phyloP scores from a whole-genome alignment of 768 basidiomycete genomes.

The Rhizopogon salebrosus region DNA sequence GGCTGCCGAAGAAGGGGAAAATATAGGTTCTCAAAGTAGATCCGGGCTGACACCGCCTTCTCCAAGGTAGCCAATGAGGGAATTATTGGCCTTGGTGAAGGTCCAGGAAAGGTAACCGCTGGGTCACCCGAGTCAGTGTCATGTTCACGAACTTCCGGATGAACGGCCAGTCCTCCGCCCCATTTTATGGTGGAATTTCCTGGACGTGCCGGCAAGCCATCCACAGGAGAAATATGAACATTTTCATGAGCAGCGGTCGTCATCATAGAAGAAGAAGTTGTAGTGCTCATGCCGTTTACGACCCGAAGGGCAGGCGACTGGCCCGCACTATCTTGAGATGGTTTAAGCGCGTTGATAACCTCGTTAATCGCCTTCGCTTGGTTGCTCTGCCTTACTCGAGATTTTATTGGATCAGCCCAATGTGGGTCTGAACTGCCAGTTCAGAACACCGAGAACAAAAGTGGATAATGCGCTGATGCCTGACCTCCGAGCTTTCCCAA shows the following conservation, averaged over 20 bases:
- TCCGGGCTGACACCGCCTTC: constrained; percentile 85
- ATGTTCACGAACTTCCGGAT: constrained; percentile 62
- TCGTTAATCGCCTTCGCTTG: constrained; percentile 74
- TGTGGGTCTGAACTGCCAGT: constrained; percentile 58
- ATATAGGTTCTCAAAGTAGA: constrained; percentile 92
- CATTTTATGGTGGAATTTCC: constrained; percentile 59
- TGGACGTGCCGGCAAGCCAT: constrained; percentile 49
- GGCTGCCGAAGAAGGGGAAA: constrained; percentile 82
- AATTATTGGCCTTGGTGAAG: constrained; percentile 47
- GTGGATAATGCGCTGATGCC: constrained; percentile 17
- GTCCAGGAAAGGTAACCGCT: constrained; percentile 13
- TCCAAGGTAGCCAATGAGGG: constrained; percentile 91
- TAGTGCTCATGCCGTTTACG: constrained; percentile 70
- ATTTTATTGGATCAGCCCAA: constrained; percentile 88
- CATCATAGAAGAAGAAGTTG: constrained; percentile 67
- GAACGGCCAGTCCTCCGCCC: constrained; percentile 55
- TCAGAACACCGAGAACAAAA: constrained; percentile 13
- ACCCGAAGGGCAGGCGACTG: constrained; percentile 60
- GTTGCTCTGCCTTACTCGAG: constrained; percentile 58
- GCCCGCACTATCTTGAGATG: constrained; percentile 39
- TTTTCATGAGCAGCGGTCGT: constrained; percentile 77
- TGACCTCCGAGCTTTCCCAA: constrained; percentile 84
- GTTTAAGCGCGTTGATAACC: constrained; percentile 66
- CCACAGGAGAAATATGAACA: constrained; percentile 38
- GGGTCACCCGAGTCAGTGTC: constrained; percentile 44